These are phyloP conservation scores for Ogataea henricii DNA, from an alignment of 805 yeast genomes.

Conservation along the genomic window DNA sequence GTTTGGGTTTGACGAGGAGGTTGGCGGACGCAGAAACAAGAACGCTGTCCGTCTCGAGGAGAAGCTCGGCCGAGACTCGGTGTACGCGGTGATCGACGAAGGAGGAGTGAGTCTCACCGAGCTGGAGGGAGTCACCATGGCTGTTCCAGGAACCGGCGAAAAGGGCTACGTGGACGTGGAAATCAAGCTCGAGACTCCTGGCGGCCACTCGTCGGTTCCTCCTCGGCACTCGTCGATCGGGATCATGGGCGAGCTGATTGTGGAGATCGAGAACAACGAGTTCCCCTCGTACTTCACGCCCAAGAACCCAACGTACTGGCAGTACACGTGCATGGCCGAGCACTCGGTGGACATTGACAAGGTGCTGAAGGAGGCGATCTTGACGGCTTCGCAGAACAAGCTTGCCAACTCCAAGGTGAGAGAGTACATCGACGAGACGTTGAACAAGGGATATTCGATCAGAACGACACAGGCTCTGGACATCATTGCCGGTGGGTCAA, in stretches of 20 bases:
- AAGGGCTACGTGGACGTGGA: constrained; percentile 47
- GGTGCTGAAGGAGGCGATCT: constrained; percentile 38
- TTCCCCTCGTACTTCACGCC: constrained; percentile 42
- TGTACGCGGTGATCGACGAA: constrained; percentile 50
- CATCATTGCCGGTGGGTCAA: constrained; percentile 49
- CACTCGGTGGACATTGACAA: constrained; percentile 39
- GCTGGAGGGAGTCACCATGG: constrained; percentile 40
- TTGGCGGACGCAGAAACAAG: constrained; percentile 40
- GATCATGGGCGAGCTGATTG: constrained; percentile 43
- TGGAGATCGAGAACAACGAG: constrained; percentile 39
- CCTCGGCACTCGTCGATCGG: constrained; percentile 53
- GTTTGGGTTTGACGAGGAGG: constrained; percentile 55
- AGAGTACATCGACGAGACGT: constrained; percentile 34
- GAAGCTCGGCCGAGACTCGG: constrained; percentile 44
- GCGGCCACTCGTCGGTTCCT: constrained; percentile 55
- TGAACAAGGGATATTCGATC: constrained; percentile 38
- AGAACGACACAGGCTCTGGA: constrained; percentile 53
- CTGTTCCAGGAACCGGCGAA: constrained; percentile 50
- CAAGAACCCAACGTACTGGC: constrained; percentile 45
- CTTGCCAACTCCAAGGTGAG: constrained; percentile 41
- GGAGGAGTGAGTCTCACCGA: constrained; percentile 40
- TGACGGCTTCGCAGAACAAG: constrained; percentile 39
- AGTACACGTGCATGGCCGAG: constrained; percentile 49
- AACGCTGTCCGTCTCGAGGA: constrained; percentile 39
- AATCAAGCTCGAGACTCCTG: constrained; percentile 46